Base-by-base conservation (phyloP, 768 basidiomycete species). In the Cystofilobasidium bisporidii region DNA sequence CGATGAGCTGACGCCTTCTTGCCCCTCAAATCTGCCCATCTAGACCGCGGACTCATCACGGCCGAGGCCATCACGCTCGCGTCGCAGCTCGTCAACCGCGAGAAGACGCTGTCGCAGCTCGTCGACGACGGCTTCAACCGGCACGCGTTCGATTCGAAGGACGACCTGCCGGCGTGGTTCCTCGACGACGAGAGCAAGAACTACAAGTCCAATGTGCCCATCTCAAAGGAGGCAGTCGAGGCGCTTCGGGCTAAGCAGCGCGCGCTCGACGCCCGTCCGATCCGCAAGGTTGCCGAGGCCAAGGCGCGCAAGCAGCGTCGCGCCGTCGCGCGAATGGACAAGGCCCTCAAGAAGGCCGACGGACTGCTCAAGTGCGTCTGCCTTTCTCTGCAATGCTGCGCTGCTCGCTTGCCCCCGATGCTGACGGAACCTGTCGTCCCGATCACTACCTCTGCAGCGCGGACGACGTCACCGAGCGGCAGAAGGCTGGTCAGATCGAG, bases 221-320 rank as follows among this genome's bases (percentile, higher is more conserved):
- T 97, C 64, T 97, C 93, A 0, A 98, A 94, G 77, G 96, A 98
- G 76, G 96, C 96, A 14, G 81, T 98, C 65, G 82, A 82, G 59
- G 86, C 85, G 14, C 81, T 99, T 36, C 85, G 88, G 36, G 89
- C 88, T 26, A 91, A 89, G 77, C 89, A 93, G 78, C 87, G 94
- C 17, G 89, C 91, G 18, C 81, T 99, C 59, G 92, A 99, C 75
- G 91, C 94, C 0, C 85, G 96, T 30, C 96, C 96, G 22, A 98
- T 99, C 79, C 98, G 96, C 80, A 99, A 99, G 81, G 84, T 98
- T 10, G 96, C 94, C 12, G 96, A 98, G 78, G 96, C 96, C 18
- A 98, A 98, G 77, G 92, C 91, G 33, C 84, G 96, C 70, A 99
- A 99, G 79, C 97, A 97, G 79, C 79, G 89, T 75, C 90, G 86